Evolutionary conservation across 371 early-diverging fungal species (phyloP).

Genomic region (Mortierella sp.): DNA sequence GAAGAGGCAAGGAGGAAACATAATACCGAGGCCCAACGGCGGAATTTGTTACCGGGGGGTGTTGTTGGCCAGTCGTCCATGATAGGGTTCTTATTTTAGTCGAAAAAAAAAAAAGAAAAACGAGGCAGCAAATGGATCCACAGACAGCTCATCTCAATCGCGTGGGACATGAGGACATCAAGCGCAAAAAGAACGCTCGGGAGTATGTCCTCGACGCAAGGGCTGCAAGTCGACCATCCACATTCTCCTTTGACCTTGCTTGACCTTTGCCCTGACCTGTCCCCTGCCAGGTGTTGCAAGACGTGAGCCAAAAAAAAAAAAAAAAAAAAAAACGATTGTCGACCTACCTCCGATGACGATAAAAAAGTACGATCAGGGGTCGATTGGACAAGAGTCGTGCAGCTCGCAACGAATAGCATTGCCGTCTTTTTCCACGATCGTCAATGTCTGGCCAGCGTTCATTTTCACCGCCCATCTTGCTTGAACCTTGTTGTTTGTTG

Average conservation of each 20-base stretch:
- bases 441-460: conserved; percentile 5
- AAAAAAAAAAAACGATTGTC: background rate
- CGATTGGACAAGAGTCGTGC: conserved; percentile 4
- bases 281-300: conserved; percentile 7
- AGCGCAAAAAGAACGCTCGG: conserved; percentile 1
- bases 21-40: conserved; percentile 13
- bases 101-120: background rate
- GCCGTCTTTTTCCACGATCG: conserved; percentile 12
- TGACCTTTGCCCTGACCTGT: background rate
- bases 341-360: conserved; percentile 12
- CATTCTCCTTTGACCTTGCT: background rate
- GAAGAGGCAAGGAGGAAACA: background rate
- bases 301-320: conserved; percentile 3
- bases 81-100: conserved; percentile 11
- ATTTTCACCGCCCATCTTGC: conserved; percentile 8
- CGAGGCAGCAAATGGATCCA: background rate
- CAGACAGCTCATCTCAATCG: background rate
- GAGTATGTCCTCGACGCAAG: conserved; percentile 1
- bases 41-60: conserved; percentile 14
- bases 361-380: conserved; percentile 6
- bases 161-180: conserved; percentile 3
- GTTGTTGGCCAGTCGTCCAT: background rate
- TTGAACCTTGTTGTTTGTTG: background rate
- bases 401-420: background rate
- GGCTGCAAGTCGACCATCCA: conserved; percentile 7